These are phyloP conservation scores for Pholiota conissans DNA, from an alignment of 768 basidiomycete species.

Conservation along the genomic window DNA sequence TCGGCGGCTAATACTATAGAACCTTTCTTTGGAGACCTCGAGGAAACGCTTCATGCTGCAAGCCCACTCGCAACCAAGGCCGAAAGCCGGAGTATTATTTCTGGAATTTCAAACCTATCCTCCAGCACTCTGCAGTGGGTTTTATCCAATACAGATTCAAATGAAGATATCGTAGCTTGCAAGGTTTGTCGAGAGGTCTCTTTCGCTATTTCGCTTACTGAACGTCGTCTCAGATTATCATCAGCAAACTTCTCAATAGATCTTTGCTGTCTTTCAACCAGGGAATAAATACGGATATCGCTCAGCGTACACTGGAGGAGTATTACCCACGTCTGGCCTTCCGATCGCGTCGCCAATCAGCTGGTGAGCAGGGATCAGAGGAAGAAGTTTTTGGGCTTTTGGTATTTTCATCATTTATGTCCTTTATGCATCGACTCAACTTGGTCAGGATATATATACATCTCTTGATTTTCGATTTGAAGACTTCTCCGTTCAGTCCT, in stretches of 20 bases:
- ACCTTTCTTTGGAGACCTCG: slow-evolving; percentile 39
- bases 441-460: slow-evolving; percentile 34
- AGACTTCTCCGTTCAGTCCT: slow-evolving; percentile 19
- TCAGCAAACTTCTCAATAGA: slow-evolving; percentile 20
- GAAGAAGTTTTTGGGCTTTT: no score
- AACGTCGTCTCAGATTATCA: slow-evolving; percentile 15
- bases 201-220: background rate
- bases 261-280: slow-evolving; percentile 26
- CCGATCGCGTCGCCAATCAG: slow-evolving; percentile 30
- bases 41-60: slow-evolving; percentile 27
- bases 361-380: slow-evolving; percentile 36
- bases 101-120: background rate
- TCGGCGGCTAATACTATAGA: slow-evolving; percentile 41
- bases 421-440: background rate
- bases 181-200: slow-evolving; percentile 24
- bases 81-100: slow-evolving; percentile 35
- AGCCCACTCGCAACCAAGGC: slow-evolving; percentile 22
- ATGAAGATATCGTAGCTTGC: slow-evolving; percentile 25
- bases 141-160: background rate
- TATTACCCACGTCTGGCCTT: slow-evolving; percentile 46
- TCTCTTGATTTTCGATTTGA: slow-evolving; percentile 27
- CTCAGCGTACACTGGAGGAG: slow-evolving; percentile 44
- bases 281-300: slow-evolving; percentile 42
- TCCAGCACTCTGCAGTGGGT: background rate
- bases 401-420: slow-evolving; percentile 25